phyloP scores from a whole-genome alignment of 2,329 filamentous ascomycete genomes.

The Hysterium pulicare region DNA sequence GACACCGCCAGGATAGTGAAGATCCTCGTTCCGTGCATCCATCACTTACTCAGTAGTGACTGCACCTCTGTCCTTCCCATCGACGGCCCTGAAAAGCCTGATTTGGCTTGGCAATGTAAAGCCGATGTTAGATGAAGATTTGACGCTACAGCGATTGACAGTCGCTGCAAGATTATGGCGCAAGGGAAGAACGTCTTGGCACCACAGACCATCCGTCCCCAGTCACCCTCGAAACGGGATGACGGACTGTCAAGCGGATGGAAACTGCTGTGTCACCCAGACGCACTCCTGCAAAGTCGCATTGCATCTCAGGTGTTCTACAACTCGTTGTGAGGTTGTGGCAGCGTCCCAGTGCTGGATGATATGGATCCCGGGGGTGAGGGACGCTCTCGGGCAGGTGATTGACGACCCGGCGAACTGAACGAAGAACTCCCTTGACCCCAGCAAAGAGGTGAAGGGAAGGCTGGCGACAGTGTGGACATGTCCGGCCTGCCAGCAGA shows the following conservation, averaged over 20 bases:
- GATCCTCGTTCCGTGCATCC: background rate
- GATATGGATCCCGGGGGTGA: background rate
- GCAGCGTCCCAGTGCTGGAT: background rate
- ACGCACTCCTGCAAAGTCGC: background rate
- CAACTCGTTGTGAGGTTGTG: background rate
- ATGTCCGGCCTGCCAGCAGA: constrained; percentile 1
- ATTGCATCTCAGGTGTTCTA: background rate
- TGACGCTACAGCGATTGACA: constrained; percentile 4
- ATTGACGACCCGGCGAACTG: no score
- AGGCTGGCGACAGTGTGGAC: background rate
- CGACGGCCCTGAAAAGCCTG: background rate
- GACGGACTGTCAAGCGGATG: constrained; percentile 1
- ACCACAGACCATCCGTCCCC: background rate
- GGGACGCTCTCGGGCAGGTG: background rate
- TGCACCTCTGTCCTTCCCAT: background rate
- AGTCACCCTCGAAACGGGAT: background rate
- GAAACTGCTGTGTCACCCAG: background rate
- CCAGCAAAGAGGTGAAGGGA: background rate
- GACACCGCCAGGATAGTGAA: background rate
- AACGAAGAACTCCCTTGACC: background rate
- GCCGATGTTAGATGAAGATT: background rate
- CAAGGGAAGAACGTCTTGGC: background rate
- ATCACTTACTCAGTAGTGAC: background rate
- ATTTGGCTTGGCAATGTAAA: background rate
- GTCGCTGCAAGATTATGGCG: constrained; percentile 4